phyloP scores from a whole-genome alignment of 1,284 basidiomycete genomes.

The Golubevia pallescens region DNA sequence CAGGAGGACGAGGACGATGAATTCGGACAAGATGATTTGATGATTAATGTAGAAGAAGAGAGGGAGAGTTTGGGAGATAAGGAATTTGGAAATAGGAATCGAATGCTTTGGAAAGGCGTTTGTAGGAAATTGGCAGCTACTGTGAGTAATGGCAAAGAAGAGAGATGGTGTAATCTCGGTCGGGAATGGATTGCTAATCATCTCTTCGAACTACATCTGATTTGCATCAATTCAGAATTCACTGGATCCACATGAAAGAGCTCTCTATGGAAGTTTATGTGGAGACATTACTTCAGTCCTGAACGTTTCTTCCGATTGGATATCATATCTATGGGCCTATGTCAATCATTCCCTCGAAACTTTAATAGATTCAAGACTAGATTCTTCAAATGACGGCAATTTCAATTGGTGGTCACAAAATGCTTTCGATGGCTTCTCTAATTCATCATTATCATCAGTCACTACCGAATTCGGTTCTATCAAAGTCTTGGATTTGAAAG shows the following conservation, averaged over 20 bases:
- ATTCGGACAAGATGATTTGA: not conserved
- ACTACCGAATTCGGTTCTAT: slow-evolving; percentile 35
- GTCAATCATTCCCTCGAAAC: slow-evolving; percentile 55
- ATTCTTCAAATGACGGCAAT: slow-evolving; percentile 7
- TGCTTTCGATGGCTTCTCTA: slow-evolving; percentile 17
- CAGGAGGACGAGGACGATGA: not conserved
- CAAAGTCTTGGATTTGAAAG: slow-evolving; percentile 22
- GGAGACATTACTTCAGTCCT: not conserved
- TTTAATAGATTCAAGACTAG: slow-evolving; percentile 38
- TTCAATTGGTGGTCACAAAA: slow-evolving; percentile 47
- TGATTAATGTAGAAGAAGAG: slow-evolving; percentile 1
- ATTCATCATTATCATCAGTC: slow-evolving; percentile 22
- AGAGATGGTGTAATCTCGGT: too few species aligned
- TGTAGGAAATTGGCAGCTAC: slow-evolving; percentile 46
- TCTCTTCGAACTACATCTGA: not conserved
- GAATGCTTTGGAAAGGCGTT: slow-evolving; percentile 54
- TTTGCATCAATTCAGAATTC: not conserved
- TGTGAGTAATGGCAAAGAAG: slow-evolving; percentile 5
- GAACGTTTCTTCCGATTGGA: slow-evolving; percentile 22
- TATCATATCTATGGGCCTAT: slow-evolving; percentile 59
- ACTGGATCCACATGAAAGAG: slow-evolving; percentile 1
- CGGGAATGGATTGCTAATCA: too few species aligned
- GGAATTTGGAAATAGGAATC: slow-evolving; percentile 50
- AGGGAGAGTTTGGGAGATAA: slow-evolving; percentile 6
- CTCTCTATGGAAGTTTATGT: not conserved